Evolutionary conservation across 306 rosid species (phyloP), one percentile per base, ranked within the genome.

Genomic region (Ormosia emarginata): DNA sequence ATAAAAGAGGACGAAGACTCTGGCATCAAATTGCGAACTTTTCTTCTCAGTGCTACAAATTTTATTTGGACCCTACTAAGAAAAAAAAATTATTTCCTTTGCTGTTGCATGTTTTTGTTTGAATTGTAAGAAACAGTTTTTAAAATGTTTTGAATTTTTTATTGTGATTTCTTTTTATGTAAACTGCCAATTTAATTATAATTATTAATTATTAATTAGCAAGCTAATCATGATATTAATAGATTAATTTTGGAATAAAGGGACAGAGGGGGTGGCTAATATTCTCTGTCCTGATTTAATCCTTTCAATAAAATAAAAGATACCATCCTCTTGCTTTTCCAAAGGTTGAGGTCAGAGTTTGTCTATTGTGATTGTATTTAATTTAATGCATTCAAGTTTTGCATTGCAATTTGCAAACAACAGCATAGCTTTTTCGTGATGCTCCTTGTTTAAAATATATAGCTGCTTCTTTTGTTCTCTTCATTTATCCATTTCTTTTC

Each of bases 21-120:
- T 24, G 58, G 13, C 49, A 40, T 9, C 4, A 12, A 71, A 13
- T 4, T 70, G 32, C 9, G 32, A 2, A 17, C 62, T 52, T 13
- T 43, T 68, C 5, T 58, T 67, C 69, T 59, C 2, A 11, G 29
- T 74, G 50, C 7, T 36, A 75, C 79, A 74, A 67, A 79, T 10
- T 32, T 37, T 62, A 6, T 67, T 79, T 83, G 74, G 78, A 65
- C 15, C 57, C 5, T 63, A 53, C 29, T 30, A 33, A 67, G n/a
- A 79, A 3, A 62, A 14, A 32, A 24, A 52, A 14, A 7, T 3
- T n/a, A 9, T 7, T n/a, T 57, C n/a, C 56, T 73, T 73, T 70
- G 8, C 68, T 75, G 57, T 84, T 74, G 15, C 18, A 39, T 39
- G 65, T 34, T 53, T 0, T 79, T 84, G 84, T 84, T 79, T 84